These are phyloP conservation scores for Warburgia ugandensis DNA, from an alignment of 164 flowering plant genomes.

Conservation along the genomic window DNA sequence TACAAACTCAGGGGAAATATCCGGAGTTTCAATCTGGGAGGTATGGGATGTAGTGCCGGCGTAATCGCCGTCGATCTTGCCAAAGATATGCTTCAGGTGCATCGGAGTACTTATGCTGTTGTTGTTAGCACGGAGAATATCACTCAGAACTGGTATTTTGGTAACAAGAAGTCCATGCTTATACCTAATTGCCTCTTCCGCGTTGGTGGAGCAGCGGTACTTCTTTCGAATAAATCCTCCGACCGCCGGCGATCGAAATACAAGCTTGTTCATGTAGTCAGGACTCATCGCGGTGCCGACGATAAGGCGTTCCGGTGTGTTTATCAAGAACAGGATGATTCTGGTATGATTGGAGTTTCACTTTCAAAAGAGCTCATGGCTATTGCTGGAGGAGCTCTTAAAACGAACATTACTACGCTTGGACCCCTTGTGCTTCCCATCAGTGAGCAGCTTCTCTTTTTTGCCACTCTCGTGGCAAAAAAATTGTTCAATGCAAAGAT, in stretches of 20 bases:
- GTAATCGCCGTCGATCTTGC: conserved; percentile 73
- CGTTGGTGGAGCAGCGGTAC: conserved; percentile 64
- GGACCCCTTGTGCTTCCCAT: conserved; percentile 76
- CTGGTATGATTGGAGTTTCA: conserved; percentile 65
- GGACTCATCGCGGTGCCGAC: conserved; percentile 74
- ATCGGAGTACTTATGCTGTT: conserved; percentile 60
- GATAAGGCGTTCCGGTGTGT: conserved; percentile 69
- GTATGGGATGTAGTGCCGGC: conserved; percentile 88
- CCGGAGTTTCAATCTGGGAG: conserved; percentile 58
- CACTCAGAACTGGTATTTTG: conserved; percentile 79
- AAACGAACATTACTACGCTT: conserved; percentile 66
- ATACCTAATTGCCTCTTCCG: conserved; percentile 78
- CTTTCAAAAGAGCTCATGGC: conserved; percentile 75
- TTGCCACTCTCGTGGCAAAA: conserved; percentile 43
- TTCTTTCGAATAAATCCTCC: conserved; percentile 48
- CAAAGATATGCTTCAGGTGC: conserved; percentile 60
- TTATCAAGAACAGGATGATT: conserved; percentile 64
- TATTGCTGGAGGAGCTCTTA: conserved; percentile 65
- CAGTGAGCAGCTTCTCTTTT: conserved; percentile 68
- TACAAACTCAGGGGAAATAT: conserved; percentile 64
- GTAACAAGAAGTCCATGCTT: conserved; percentile 70
- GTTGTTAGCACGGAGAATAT: conserved; percentile 86
- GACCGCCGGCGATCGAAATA: conserved; percentile 59
- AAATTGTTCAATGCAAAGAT: conserved; percentile 44
- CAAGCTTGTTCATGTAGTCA: conserved; percentile 57